These are phyloP conservation scores for Ophiostoma ips DNA, from an alignment of 2,329 filamentous ascomycete species.

Conservation along the genomic window DNA sequence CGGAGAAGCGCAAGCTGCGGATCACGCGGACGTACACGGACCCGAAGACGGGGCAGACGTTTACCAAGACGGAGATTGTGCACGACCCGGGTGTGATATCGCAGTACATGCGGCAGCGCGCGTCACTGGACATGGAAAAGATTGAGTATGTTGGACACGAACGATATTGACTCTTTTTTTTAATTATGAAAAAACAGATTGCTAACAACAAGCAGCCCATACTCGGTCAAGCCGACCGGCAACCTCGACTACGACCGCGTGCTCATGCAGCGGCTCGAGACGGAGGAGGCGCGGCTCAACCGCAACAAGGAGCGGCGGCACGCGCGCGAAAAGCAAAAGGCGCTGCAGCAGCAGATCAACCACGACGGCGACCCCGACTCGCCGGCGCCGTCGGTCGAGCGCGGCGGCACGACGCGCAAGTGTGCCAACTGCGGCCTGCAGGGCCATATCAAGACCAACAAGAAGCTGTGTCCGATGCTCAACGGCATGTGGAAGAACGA, in stretches of 20 bases:
- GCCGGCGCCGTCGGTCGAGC: slow-evolving; percentile 35
- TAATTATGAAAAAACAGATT: not conserved
- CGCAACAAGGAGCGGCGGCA: slow-evolving; percentile 85
- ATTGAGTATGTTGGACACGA: slow-evolving; percentile 60
- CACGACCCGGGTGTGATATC: slow-evolving; percentile 77
- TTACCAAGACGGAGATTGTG: slow-evolving; percentile 49
- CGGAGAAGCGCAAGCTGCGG: slow-evolving; percentile 50
- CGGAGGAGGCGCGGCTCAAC: slow-evolving; percentile 70
- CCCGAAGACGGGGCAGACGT: slow-evolving; percentile 48
- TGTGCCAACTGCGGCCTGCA: slow-evolving; percentile 96
- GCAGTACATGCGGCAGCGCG: slow-evolving; percentile 72
- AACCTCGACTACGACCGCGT: slow-evolving; percentile 52
- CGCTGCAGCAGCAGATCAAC: slow-evolving; percentile 32
- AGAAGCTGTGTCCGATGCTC: slow-evolving; percentile 84
- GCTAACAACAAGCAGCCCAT: slow-evolving; percentile 29
- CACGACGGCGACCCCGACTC: slow-evolving; percentile 33
- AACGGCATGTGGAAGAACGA: slow-evolving; percentile 65
- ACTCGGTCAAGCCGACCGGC: slow-evolving; percentile 48
- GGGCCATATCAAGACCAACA: slow-evolving; percentile 97
- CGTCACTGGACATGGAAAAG: slow-evolving; percentile 50
- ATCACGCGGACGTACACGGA: slow-evolving; percentile 51
- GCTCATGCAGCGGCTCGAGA: slow-evolving; percentile 37
- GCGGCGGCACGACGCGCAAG: slow-evolving; percentile 66
- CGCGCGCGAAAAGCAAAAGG: slow-evolving; percentile 82
- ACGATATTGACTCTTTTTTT: not conserved